phyloP scores from a whole-genome alignment of 208 protist species.

The Paratrypanosoma confusum region DNA sequence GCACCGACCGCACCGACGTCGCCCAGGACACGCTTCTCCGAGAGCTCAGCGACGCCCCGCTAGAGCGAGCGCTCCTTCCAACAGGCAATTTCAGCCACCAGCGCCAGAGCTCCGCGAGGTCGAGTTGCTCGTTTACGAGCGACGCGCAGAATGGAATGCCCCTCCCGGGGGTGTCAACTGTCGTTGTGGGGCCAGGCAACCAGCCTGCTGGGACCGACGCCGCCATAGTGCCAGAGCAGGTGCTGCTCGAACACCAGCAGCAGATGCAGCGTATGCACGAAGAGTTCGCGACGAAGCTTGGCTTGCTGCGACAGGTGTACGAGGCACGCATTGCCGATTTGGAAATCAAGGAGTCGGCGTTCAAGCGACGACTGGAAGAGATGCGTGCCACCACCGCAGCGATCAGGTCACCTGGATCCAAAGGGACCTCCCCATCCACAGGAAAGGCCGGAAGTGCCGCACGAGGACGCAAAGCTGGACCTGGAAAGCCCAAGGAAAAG shows the following conservation, averaged over 20 bases:
- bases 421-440: too few species aligned
- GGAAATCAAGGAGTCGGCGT: slow-evolving; percentile 64
- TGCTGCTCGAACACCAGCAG: slow-evolving; percentile 56
- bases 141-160: background rate
- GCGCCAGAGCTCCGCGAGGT: background rate
- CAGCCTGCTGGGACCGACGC: background rate
- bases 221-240: slow-evolving; percentile 35
- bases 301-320: slow-evolving; percentile 84
- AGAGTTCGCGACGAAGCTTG: slow-evolving; percentile 80
- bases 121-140: slow-evolving; percentile 3
- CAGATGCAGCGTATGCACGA: slow-evolving; percentile 63
- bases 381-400: too few species aligned
- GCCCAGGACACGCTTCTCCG: slow-evolving; percentile 1
- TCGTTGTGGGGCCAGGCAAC: background rate
- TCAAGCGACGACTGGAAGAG: slow-evolving; percentile 5
- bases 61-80: slow-evolving; percentile 44
- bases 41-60: background rate
- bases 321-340: slow-evolving; percentile 83
- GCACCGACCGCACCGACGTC: slow-evolving; percentile 44
- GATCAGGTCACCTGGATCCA: too few species aligned
- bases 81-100: slow-evolving; percentile 19
- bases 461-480: too few species aligned
- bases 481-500: too few species aligned
- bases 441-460: too few species aligned
- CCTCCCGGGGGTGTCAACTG: background rate